These are phyloP conservation scores for Psilocybe cyanescens DNA, from an alignment of 768 basidiomycete species.

Conservation along the genomic window DNA sequence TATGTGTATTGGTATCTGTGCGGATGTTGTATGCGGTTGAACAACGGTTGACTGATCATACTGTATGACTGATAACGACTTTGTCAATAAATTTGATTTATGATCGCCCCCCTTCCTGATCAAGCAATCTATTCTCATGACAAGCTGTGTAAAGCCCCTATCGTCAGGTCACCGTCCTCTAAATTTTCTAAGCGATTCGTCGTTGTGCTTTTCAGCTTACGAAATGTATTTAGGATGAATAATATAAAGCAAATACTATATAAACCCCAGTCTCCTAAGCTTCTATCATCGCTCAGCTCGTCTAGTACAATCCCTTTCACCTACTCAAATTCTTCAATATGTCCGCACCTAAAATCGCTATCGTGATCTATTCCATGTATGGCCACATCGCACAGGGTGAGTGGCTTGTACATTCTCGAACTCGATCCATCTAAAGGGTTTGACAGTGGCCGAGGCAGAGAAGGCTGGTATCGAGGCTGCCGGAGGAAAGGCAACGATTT, in stretches of 20 bases:
- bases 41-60: neutral
- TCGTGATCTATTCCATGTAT: slow-evolving; percentile 76
- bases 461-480: slow-evolving; percentile 44
- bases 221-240: slow-evolving; percentile 1
- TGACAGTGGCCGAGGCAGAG: slow-evolving; percentile 62
- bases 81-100: neutral
- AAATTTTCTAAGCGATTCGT: neutral
- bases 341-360: slow-evolving; percentile 62
- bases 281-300: neutral
- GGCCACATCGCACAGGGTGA: slow-evolving; percentile 72
- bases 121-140: neutral
- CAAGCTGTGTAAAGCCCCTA: neutral
- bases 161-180: neutral
- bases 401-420: slow-evolving; percentile 24
- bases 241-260: neutral
- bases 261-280: neutral
- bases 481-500: slow-evolving; percentile 49
- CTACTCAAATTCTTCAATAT: slow-evolving; percentile 23
- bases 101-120: neutral
- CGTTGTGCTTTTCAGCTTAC: slow-evolving; percentile 1
- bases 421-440: slow-evolving; percentile 4
- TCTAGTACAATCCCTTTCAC: neutral
- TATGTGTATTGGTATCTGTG: neutral
- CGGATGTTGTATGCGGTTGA: neutral
- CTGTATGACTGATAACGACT: neutral